Evolutionary conservation across 1,284 basidiomycete genomes (phyloP), one percentile per base, ranked within the genome.

Genomic region (Ganoderma lingzhi): DNA sequence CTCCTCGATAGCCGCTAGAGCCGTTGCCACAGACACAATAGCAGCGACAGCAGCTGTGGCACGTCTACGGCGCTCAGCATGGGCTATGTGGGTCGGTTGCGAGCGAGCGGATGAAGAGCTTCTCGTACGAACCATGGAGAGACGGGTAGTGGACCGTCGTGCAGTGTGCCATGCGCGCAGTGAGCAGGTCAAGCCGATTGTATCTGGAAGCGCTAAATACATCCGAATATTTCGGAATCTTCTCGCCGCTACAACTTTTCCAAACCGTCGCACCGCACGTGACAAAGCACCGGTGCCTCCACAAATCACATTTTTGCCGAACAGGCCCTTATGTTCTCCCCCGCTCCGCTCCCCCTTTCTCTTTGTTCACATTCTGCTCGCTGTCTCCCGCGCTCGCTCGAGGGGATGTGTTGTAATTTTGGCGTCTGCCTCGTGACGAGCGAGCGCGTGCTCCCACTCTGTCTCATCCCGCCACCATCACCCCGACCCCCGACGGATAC

Each of bases 1-100:
- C n/a, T 63, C 62, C 32, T 63, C 62, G 2, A 53, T 63, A 2
- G 48, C 62, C 5, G 44, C 15, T 15, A 39, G 45, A 28, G 51
- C 51, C 1, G 51, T 53, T 4, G 23, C 51, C n/a, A 53, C 23
- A 53, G 51, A 6, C 10, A 53, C 3, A 8, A 53, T 30, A 23
- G 28, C 51, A 30, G 51, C 12, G 3, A 30, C 10, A 23, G 28
- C 23, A n/a, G 28, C 28, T 53, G 51, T 53, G 1, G 23, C 51
- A 17, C 23, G 51, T 53, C 51, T 53, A 53, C 51, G 51, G 23
- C 23, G 23, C 51, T 53, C 23, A 8, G 12, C n/a, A 12, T 53
- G 23, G n/a, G 51, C 51, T n/a, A 15, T 23, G n/a, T 53, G 51
- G 51, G n/a, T 19, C 6, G 23, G 28, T 30, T 6, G 51, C 28